Evolutionary conservation across 306 rosid species (phyloP).

Genomic region (Fragaria ananassa): DNA sequence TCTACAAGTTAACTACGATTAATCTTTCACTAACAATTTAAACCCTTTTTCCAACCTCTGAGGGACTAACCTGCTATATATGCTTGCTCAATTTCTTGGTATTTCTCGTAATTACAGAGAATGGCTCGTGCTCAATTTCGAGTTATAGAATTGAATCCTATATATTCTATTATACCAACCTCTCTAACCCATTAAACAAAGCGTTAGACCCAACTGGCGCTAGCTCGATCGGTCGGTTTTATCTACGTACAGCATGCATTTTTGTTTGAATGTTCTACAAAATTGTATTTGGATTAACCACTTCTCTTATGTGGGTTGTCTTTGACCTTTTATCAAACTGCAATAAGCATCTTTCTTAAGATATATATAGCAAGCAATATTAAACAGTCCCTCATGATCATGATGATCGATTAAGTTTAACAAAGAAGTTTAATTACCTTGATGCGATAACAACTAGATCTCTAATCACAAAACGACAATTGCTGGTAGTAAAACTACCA

Average conservation of each 20-base stretch:
- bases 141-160: neutral
- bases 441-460: neutral
- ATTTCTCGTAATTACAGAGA: neutral
- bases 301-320: neutral
- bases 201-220: constrained; percentile 56
- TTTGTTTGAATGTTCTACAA: constrained; percentile 6
- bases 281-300: constrained; percentile 17
- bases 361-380: neutral
- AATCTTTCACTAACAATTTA: too few relatives aligned
- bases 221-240: constrained; percentile 16
- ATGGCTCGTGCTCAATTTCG: neutral
- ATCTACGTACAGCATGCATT: too few relatives aligned
- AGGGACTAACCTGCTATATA: neutral
- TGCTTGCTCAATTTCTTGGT: neutral
- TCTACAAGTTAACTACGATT: neutral
- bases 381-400: neutral
- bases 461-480: neutral
- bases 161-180: constrained; percentile 29
- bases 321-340: neutral
- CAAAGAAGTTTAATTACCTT: neutral
- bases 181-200: constrained; percentile 35
- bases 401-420: neutral
- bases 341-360: neutral
- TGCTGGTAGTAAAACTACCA: neutral
- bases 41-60: neutral